Conservation (phyloP, 2,329 filamentous ascomycete genomes). For the Cercospora berteroae region DNA sequence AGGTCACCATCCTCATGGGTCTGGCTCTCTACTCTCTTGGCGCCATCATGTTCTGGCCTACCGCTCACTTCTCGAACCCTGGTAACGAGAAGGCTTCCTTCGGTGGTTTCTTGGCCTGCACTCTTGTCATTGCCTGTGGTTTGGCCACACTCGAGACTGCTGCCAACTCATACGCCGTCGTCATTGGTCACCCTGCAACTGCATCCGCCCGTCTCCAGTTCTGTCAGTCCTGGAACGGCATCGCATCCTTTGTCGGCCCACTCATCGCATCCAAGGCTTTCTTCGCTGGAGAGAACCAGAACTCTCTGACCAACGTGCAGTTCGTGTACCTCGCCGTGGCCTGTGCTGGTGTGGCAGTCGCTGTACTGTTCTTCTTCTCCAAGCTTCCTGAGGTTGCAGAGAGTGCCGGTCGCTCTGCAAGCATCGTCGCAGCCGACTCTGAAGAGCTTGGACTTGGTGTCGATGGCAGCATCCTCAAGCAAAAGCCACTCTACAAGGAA, state of each 20-base stretch:
- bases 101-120: conserved; percentile 42
- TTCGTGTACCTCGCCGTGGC: conserved; percentile 43
- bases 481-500: conserved; percentile 41
- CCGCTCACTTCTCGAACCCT: conserved; percentile 37
- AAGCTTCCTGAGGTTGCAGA: conserved; percentile 40
- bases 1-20: conserved; percentile 46
- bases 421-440: conserved; percentile 31
- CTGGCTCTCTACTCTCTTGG: conserved; percentile 40
- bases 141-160: conserved; percentile 42
- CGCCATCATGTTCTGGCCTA: conserved; percentile 42
- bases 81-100: conserved; percentile 36
- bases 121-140: conserved; percentile 42
- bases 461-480: conserved; percentile 35
- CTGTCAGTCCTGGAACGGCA: conserved; percentile 42
- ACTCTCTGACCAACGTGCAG: conserved; percentile 40
- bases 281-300: conserved; percentile 37
- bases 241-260: conserved; percentile 43
- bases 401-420: conserved; percentile 28
- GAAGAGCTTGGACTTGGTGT: conserved; percentile 34
- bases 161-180: conserved; percentile 43
- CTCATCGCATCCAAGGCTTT: conserved; percentile 42
- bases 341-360: conserved; percentile 39
- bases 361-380: conserved; percentile 39
- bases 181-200: conserved; percentile 39
- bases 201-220: conserved; percentile 42